Evolutionary conservation across 495 filamentous ascomycete species (phyloP), one percentile per base, ranked within the genome.

Genomic region (Aspergillus steynii): DNA sequence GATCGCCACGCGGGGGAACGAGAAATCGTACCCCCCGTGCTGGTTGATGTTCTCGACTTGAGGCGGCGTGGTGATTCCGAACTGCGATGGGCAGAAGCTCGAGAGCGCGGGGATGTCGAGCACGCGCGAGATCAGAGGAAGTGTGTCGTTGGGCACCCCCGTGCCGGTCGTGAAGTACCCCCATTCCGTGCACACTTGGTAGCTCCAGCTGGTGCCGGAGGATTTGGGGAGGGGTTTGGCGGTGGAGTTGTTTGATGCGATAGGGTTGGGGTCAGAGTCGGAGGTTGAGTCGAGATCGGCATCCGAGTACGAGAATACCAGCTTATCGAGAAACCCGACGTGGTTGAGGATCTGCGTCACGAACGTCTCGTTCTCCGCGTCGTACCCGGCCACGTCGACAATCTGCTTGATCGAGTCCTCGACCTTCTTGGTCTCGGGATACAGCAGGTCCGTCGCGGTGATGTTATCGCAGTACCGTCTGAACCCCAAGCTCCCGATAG

Each of bases 131-230:
- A 91, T 79, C 5, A 93, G 66, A 0, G 90, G 86, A 0, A 83
- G 78, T 61, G 86, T 81, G 61, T 74, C 65, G 0, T 64, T 47
- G 0, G 89, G 88, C 1, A 85, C 83, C 29, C 83, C 81, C 46
- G 82, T 84, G 60, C 89, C 89, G 5, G 87, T 88, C 64, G 83
- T 80, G 28, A 90, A 80, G 72, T 82, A 92, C 34, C 89, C 90
- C 88, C 88, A 93, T 74, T 73, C 68, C 4, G 68, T 69, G 60
- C 77, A 81, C 46, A 71, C 71, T 56, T 83, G 82, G 77, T 89
- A 92, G 15, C 75, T 69, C 87, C 88, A 91, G 53, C 81, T 72
- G 12, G 84, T 78, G 81, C 82, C 85, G 25, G 56, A 80, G 81
- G 51, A 31, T 55, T 62, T 59, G 55, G 60, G 37, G 4, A 65